Evolutionary conservation across 148 eudicot genomes (phyloP), one percentile per base, ranked within the genome.

Genomic region (Polygonum maritimum): DNA sequence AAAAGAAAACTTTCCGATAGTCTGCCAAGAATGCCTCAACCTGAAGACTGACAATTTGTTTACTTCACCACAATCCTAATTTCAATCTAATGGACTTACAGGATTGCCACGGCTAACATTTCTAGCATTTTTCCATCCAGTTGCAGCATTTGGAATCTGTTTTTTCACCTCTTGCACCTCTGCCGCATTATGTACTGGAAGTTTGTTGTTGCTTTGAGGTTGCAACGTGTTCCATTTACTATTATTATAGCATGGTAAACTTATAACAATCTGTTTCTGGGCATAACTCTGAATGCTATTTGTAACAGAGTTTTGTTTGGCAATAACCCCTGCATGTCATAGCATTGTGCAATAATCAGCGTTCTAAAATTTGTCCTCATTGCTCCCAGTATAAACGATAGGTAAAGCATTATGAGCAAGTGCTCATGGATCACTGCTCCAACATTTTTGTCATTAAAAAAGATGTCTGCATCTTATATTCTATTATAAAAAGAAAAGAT

Each of bases 181-280:
- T 74, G 48, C 45, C 73, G 48, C 49, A 69, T 77, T 79, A 65
- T 65, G 63, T 33, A 54, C 69, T 16, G 71, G 71, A 67, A 67
- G 71, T 71, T 26, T 67, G 48, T 74, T 75, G 39, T 81, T 54
- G 80, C 58, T 81, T 76, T 62, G 77, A 65, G 75, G 48, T 63
- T 55, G 63, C 70, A 84, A 78, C 39, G 22, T 33, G 63, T 73
- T 80, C 74, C 73, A 75, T 73, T 58, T 69, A 63, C 74, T 81
- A 74, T 81, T 82, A 74, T 81, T 63, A 85, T 35, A 67, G 10
- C 84, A 83, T 31, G 85, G 79, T 79, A 85, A 77, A 51, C 85
- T 85, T 22, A 87, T 52, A 49, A 85, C 80, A 40, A 86, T 79
- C 82, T 84, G 78, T 60, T 52, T 45, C 14, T 48, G 76, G 6